Evolutionary conservation across 352 stramenopile species (phyloP).

Genomic region (Elongisporangium prolatum): DNA sequence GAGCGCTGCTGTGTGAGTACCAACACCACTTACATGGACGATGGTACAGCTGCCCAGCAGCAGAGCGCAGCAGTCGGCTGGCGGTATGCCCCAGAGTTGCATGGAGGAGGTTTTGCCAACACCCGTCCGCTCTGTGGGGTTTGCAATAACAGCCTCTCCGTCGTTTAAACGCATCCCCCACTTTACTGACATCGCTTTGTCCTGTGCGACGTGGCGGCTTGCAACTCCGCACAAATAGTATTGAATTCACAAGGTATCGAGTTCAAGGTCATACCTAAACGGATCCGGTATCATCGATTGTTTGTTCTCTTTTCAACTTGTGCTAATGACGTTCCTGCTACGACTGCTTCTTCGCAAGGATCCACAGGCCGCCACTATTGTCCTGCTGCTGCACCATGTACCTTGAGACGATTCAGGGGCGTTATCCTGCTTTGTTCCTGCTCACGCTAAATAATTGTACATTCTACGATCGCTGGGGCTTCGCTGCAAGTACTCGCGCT

Average conservation of each 20-base stretch:
- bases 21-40: neutral
- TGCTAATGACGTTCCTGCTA: too few relatives aligned
- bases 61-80: neutral
- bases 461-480: conserved; percentile 88
- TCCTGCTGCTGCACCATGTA: neutral
- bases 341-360: neutral
- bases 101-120: neutral
- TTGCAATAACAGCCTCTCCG: neutral
- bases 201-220: neutral
- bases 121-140: neutral
- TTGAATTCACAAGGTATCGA: neutral
- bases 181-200: neutral
- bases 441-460: conserved; percentile 98
- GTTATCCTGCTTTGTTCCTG: neutral
- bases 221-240: neutral
- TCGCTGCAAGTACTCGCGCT: conserved; percentile 98
- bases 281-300: neutral
- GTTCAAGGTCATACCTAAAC: neutral
- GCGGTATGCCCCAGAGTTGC: neutral
- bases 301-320: too few relatives aligned
- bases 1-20: neutral
- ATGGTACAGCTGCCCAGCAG: neutral
- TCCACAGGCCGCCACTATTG: neutral
- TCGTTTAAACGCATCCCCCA: neutral
- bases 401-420: neutral